Evolutionary conservation across 2,329 filamentous ascomycete species (phyloP).

Genomic region (Fusarium decemcellulare): DNA sequence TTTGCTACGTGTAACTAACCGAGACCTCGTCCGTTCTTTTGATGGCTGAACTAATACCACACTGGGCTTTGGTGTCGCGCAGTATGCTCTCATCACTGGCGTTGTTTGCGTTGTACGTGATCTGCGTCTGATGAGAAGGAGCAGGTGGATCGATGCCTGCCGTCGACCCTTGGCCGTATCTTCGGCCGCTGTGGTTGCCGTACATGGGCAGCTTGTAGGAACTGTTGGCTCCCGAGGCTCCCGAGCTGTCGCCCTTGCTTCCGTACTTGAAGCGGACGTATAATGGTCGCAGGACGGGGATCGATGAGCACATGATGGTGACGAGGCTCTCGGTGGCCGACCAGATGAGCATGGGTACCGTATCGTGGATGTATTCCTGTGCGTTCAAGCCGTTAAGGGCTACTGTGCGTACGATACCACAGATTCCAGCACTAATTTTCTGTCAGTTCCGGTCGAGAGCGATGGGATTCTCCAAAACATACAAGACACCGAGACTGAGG

Average conservation of each 20-base stretch:
- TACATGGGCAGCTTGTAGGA: constrained; percentile 30
- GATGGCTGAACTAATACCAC: constrained; percentile 4
- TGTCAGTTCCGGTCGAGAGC: neutral
- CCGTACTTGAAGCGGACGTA: constrained; percentile 31
- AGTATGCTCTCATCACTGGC: constrained; percentile 35
- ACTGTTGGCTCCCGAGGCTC: neutral
- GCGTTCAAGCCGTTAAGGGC: constrained; percentile 23
- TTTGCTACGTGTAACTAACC: constrained; percentile 14
- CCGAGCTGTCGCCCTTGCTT: constrained; percentile 24
- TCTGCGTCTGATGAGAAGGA: neutral
- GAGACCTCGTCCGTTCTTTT: constrained; percentile 27
- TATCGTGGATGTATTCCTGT: constrained; percentile 30
- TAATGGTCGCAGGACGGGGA: constrained; percentile 25
- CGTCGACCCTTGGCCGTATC: constrained; percentile 10
- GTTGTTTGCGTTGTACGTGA: constrained; percentile 22
- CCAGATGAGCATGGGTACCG: constrained; percentile 35
- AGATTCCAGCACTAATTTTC: constrained; percentile 16
- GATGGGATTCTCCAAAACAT: neutral
- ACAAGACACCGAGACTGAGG: constrained; percentile 30
- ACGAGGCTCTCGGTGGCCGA: constrained; percentile 33
- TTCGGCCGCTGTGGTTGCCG: constrained; percentile 20
- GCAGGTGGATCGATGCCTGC: neutral
- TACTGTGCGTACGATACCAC: constrained; percentile 27
- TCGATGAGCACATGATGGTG: constrained; percentile 34
- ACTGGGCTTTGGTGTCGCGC: constrained; percentile 17